A percentile compares a stretch with the other conserved stretches of the same genome.
These are phyloP conservation scores for Arxiozyma telluris DNA, from an alignment of 1,139 yeast genomes.

Conservation along the genomic window DNA sequence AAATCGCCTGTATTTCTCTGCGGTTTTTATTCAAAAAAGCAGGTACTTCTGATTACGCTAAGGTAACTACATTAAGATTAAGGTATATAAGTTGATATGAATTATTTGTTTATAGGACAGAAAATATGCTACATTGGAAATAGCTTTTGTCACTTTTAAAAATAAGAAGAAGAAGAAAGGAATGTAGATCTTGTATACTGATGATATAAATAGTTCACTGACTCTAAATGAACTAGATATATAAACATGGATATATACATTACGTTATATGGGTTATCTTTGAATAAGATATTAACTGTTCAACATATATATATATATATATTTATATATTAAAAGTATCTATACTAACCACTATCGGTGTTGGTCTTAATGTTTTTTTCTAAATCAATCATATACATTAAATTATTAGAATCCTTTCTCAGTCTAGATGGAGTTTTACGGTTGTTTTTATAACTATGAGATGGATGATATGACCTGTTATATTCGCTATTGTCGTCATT, in stretches of 20 bases:
- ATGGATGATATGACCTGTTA: not conserved
- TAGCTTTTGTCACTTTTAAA: not conserved
- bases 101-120: not conserved
- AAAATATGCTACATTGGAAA: not conserved
- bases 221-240: too few species aligned
- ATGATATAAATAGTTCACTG: not conserved
- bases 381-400: constrained; percentile 2
- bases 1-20: too few species aligned
- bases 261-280: not conserved
- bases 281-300: not conserved
- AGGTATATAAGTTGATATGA: too few species aligned
- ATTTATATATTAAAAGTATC: too few species aligned
- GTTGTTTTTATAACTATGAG: not conserved
- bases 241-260: too few species aligned
- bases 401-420: constrained; percentile 5
- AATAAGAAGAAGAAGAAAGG: not conserved
- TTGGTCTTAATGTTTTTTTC: not conserved
- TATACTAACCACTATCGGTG: not conserved
- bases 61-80: not conserved
- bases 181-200: not conserved
- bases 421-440: not conserved
- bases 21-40: not conserved
- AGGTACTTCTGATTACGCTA: not conserved
- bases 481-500: not conserved
- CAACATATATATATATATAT: not conserved